Conservation (phyloP, 305 asterid genomes). For the Fraxinus greggii region DNA sequence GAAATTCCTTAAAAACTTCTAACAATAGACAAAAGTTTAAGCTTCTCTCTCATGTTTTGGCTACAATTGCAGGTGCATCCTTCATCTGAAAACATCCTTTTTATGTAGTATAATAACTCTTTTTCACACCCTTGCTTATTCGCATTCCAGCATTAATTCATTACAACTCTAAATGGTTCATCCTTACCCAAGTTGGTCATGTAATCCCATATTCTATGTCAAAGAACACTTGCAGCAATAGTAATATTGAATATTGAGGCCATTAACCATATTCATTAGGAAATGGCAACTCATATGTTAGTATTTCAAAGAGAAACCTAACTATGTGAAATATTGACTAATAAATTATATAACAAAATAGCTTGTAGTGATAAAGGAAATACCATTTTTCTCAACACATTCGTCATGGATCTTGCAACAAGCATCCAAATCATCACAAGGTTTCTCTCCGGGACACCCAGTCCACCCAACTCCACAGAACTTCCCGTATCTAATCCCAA, state of each 20-base stretch:
- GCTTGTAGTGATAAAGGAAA: neutral
- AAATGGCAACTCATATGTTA: neutral
- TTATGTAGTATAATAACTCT: neutral
- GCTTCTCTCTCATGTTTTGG: neutral
- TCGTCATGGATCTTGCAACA: constrained; percentile 88
- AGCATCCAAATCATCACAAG: constrained; percentile 93
- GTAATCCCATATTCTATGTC: neutral
- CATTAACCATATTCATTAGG: neutral
- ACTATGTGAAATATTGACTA: neutral
- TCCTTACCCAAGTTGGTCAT: neutral
- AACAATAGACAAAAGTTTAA: neutral
- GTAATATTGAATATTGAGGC: neutral
- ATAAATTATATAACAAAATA: neutral
- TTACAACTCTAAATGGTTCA: neutral
- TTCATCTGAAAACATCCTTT: neutral
- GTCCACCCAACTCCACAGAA: constrained; percentile 94
- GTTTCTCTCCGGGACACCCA: constrained; percentile 91
- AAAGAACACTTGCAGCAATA: neutral
- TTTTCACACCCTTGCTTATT: neutral
- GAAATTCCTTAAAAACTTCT: neutral
- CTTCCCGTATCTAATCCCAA: constrained; percentile 84
- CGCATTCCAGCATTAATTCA: neutral
- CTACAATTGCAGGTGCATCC: neutral
- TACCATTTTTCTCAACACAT: constrained; percentile 78
- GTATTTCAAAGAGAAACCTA: neutral